Evolutionary conservation across 192 early-diverging fungal genomes (phyloP), one percentile per base, ranked within the genome.

Genomic region (Coemansia sp.): DNA sequence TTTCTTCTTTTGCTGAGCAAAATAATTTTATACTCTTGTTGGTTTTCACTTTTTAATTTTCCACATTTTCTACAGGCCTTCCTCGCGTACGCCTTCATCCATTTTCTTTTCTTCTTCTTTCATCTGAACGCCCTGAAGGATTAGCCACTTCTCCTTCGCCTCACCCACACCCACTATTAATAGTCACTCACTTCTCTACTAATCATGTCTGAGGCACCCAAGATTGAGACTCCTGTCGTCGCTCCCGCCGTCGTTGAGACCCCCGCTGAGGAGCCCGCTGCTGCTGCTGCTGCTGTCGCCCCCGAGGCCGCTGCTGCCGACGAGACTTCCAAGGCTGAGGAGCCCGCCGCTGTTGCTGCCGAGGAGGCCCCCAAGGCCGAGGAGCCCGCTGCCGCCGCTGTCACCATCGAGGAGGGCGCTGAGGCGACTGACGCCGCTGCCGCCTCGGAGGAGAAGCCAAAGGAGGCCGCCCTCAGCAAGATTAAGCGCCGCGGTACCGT

Each of bases 401-500:
- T 50, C 42, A 46, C 58, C 36, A 50, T 57, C 43, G 52, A 60
- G 58, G 61, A 46, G 33, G 60, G 52, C 39, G 56, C 44, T 22
- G 55, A 46, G 33, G 60, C 41, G 41, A 46, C 44, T 22, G 55
- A 65, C 12, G 54, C 43, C 39, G 56, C 44, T 22, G 37, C 46
- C 22, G 66, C 53, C 15, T 38, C 63, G 57, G 40, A 35, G 21
- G 65, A 65, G 60, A 55, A 60, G 61, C 48, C 56, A 17, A 56
- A 63, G 62, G 58, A 55, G 43, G 46, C 56, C 48, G 52, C 60
- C 42, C 35, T 63, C 34, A 72, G 52, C 65, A 72, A 72, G 69
- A 57, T 78, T 41, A 78, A 78, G 76, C 76, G 76, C 56, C 65
- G 70, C 70, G 62, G 60, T 40, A 78, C 76, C 24, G 62, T 76